Evolutionary conservation across 345 rosid species (phyloP).

Genomic region (Eucalyptus cloeziana): DNA sequence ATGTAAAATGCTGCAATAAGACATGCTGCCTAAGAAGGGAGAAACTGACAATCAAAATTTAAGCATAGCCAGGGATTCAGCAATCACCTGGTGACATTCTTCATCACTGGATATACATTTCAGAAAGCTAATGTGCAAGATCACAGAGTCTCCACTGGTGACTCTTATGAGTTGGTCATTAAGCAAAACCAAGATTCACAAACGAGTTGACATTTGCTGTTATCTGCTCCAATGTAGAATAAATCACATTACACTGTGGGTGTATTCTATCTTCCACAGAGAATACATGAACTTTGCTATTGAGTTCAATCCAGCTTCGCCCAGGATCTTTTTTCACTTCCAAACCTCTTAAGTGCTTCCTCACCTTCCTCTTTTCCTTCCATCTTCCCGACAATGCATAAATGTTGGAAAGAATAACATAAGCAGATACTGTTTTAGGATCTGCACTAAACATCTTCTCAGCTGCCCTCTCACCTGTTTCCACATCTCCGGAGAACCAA

Average conservation of each 20-base stretch:
- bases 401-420: conserved; percentile 38
- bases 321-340: conserved; percentile 46
- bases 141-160: background rate
- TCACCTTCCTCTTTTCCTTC: conserved; percentile 34
- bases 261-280: conserved; percentile 24
- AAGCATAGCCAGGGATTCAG: background rate
- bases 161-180: background rate
- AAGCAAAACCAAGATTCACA: background rate
- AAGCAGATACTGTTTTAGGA: conserved; percentile 20
- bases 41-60: background rate
- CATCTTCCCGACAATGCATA: conserved; percentile 36
- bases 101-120: background rate
- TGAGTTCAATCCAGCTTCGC: conserved; percentile 45
- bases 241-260: conserved; percentile 16
- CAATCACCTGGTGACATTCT: background rate
- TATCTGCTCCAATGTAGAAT: conserved; percentile 24
- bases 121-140: background rate
- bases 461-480: conserved; percentile 43
- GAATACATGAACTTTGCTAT: conserved; percentile 15
- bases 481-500: conserved; percentile 40
- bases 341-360: conserved; percentile 27
- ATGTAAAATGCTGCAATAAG: background rate
- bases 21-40: background rate
- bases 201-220: conserved; percentile 16
- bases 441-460: conserved; percentile 21